These are phyloP conservation scores for Penicillium polonicum DNA, from an alignment of 2,329 filamentous ascomycete genomes.

Conservation along the genomic window DNA sequence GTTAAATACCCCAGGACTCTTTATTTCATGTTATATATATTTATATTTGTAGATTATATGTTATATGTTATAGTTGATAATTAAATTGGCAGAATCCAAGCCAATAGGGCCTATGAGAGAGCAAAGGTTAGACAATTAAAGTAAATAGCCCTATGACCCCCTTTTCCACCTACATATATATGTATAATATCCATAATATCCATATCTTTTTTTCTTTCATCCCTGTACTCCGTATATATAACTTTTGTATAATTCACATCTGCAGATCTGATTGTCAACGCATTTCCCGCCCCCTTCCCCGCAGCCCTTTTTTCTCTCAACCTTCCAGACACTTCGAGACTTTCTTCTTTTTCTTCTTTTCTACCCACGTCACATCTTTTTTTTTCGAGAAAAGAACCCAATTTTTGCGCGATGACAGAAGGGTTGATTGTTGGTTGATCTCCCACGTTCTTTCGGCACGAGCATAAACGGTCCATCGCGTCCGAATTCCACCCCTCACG, in stretches of 20 bases:
- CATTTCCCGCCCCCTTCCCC: slow-evolving; percentile 17
- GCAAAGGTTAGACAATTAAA: not conserved
- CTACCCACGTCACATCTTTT: not conserved
- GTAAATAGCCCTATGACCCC: not conserved
- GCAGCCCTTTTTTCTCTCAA: slow-evolving; percentile 11
- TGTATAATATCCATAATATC: not conserved
- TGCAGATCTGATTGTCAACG: slow-evolving; percentile 11
- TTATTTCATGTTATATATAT: not conserved
- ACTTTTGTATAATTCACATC: too few relatives aligned
- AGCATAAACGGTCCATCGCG: slow-evolving; percentile 24
- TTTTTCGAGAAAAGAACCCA: not conserved
- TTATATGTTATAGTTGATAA: not conserved
- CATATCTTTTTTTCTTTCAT: not conserved
- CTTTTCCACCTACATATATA: not conserved
- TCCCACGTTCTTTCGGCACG: slow-evolving; percentile 33
- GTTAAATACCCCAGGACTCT: not conserved
- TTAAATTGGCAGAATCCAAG: not conserved
- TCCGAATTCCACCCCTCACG: slow-evolving; percentile 13
- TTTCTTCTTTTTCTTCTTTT: slow-evolving; percentile 5
- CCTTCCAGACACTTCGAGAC: slow-evolving; percentile 5
- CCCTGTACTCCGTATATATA: slow-evolving; percentile 1
- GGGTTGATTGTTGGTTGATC: slow-evolving; percentile 33
- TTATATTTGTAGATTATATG: not conserved
- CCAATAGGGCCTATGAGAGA: not conserved
- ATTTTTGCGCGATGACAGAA: slow-evolving; percentile 30